Evolutionary conservation across 768 basidiomycete genomes (phyloP).

Genomic region (Xerocomellus dryophilus): DNA sequence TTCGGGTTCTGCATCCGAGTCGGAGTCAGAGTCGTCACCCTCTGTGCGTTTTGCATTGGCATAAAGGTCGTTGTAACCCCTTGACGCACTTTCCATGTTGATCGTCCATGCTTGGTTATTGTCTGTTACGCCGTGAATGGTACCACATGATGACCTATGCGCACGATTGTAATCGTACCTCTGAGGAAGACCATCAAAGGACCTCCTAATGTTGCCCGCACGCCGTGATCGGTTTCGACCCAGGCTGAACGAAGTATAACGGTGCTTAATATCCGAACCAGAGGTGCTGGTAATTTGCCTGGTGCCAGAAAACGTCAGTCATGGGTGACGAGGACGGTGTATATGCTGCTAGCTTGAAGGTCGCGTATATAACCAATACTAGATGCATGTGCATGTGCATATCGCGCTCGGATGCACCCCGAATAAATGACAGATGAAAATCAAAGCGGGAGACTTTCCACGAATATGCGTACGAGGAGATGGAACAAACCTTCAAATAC

Average conservation of each 20-base stretch:
- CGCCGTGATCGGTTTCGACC: conserved; percentile 67
- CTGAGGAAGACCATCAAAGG: conserved; percentile 69
- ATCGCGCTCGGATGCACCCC: not conserved
- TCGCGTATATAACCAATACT: not conserved
- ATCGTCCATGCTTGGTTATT: conserved; percentile 62
- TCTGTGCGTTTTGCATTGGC: conserved; percentile 14
- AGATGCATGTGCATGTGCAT: no score
- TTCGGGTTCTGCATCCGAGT: conserved; percentile 30
- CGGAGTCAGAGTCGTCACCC: conserved; percentile 33
- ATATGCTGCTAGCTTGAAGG: not conserved
- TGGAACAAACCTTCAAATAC: conserved; percentile 42
- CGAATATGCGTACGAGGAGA: not conserved
- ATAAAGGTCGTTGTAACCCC: conserved; percentile 30
- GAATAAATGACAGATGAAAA: not conserved
- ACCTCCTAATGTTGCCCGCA: conserved; percentile 66
- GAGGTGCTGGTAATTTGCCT: conserved; percentile 25
- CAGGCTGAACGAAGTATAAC: conserved; percentile 66
- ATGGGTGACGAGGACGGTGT: conserved; percentile 3
- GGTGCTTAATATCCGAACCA: conserved; percentile 49
- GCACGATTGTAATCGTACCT: conserved; percentile 39
- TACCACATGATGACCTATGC: not conserved
- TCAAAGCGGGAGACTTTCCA: not conserved
- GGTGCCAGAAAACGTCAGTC: conserved; percentile 2
- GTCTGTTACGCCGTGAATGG: conserved; percentile 38
- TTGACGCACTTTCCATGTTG: conserved; percentile 16